Evolutionary conservation across 2,329 filamentous ascomycete species (phyloP).

Genomic region (Aspergillus hiratsukae): DNA sequence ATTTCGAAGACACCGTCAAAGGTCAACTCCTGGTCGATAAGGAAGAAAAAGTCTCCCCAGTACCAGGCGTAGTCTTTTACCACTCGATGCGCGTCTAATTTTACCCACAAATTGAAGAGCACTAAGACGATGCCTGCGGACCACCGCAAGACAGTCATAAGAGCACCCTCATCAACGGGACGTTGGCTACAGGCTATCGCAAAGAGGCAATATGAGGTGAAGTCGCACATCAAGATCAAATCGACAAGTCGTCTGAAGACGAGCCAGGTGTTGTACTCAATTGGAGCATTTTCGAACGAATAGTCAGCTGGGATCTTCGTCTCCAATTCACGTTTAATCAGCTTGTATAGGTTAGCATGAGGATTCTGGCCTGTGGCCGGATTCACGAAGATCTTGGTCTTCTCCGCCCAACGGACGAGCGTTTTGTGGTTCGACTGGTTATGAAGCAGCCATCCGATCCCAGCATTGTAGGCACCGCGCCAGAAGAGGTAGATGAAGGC

Average conservation of each 20-base stretch:
- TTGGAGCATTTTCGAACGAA: constrained; percentile 82
- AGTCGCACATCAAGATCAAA: constrained; percentile 97
- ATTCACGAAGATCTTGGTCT: constrained; percentile 79
- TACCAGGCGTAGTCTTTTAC: constrained; percentile 99
- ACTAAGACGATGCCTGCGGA: constrained; percentile 70
- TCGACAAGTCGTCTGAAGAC: constrained; percentile 94
- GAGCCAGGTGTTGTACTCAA: constrained; percentile 99
- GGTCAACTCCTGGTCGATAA: constrained; percentile 94
- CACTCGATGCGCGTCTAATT: constrained; percentile 92
- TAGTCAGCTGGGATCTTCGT: constrained; percentile 94
- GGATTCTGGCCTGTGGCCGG: constrained; percentile 77
- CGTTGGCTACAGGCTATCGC: constrained; percentile 79
- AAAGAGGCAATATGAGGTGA: constrained; percentile 93
- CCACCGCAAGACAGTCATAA: constrained; percentile 74
- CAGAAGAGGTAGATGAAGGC: constrained; percentile 85
- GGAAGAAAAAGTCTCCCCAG: constrained; percentile 99
- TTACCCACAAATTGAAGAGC: constrained; percentile 96
- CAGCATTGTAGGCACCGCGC: constrained; percentile 87
- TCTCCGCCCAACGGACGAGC: constrained; percentile 81
- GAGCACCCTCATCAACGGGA: constrained; percentile 65
- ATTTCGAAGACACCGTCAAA: constrained; percentile 99
- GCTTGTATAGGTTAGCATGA: constrained; percentile 72
- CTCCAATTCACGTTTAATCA: constrained; percentile 86
- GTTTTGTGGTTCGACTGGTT: constrained; percentile 86
- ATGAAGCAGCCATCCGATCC: constrained; percentile 84